Conservation (phyloP, 108 stramenopile genomes). For the Stephanodiscus minutulus region DNA sequence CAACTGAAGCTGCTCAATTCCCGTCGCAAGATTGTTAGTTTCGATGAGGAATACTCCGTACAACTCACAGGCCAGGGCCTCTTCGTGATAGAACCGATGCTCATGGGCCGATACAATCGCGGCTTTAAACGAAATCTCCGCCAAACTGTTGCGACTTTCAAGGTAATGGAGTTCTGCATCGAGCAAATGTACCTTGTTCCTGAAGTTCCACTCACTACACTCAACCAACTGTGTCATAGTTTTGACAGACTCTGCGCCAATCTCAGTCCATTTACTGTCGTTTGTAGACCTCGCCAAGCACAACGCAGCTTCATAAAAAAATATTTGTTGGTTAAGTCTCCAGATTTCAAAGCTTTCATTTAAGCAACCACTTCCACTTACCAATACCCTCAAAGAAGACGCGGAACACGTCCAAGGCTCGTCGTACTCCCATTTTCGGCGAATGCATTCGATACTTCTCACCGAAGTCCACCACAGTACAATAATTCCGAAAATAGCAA, state of each 20-base stretch:
- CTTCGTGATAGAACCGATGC: conserved; percentile 18
- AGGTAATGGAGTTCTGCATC: conserved; percentile 17
- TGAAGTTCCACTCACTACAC: conserved; percentile 9
- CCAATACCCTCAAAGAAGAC: neutral
- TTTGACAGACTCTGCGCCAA: neutral
- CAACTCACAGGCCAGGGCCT: conserved; percentile 34
- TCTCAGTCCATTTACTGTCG: neutral
- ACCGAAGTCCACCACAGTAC: neutral
- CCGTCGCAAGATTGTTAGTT: conserved; percentile 10
- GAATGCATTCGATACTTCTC: neutral
- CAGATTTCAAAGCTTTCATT: neutral
- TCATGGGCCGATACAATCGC: conserved; percentile 16
- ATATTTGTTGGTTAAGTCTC: neutral
- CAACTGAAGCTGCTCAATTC: neutral
- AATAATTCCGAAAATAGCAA: conserved; percentile 2
- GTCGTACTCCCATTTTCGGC: neutral
- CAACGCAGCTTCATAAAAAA: neutral
- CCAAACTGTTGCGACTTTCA: neutral
- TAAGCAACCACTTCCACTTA: neutral
- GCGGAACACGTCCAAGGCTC: neutral
- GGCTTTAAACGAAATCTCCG: neutral
- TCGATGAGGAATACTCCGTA: conserved; percentile 3
- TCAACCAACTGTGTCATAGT: neutral
- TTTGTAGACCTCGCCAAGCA: neutral
- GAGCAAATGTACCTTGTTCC: conserved; percentile 27